Evolutionary conservation across 2,329 filamentous ascomycete species (phyloP).

Genomic region (Alternaria infectoria): DNA sequence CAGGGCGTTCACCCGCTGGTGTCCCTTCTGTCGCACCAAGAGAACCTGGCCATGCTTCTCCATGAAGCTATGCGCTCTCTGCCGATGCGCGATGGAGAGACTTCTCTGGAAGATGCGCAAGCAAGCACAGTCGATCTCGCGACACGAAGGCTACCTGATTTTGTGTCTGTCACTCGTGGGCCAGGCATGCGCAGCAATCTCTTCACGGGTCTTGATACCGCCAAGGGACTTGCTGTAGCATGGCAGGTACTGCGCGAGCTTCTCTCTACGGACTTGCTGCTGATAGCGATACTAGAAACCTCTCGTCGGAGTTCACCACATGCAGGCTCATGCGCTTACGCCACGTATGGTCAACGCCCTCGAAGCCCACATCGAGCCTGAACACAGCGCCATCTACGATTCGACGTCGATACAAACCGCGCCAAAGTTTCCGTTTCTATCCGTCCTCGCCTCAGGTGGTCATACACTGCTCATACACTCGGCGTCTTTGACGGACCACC

Average conservation of each 20-base stretch:
- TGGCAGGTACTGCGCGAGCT: conserved; percentile 61
- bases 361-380: conserved; percentile 24
- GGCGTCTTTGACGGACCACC: conserved; percentile 69
- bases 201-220: conserved; percentile 77
- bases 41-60: conserved; percentile 72
- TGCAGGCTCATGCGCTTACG: conserved; percentile 95
- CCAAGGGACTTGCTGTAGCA: conserved; percentile 84
- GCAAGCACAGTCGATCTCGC: neutral
- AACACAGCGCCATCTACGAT: conserved; percentile 1
- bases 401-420: conserved; percentile 6
- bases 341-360: conserved; percentile 76
- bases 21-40: conserved; percentile 77
- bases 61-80: conserved; percentile 66
- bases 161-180: conserved; percentile 87
- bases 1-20: conserved; percentile 80
- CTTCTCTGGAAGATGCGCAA: neutral
- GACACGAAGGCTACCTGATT: conserved; percentile 66
- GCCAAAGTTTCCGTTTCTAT: conserved; percentile 82
- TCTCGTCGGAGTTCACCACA: conserved; percentile 88
- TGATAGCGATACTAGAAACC: conserved; percentile 60
- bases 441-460: conserved; percentile 87
- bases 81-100: conserved; percentile 38
- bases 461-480: conserved; percentile 89
- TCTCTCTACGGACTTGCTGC: neutral
- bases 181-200: conserved; percentile 87